phyloP scores from a whole-genome alignment of 2,329 filamentous ascomycete species.

The Epicoccum nigrum region DNA sequence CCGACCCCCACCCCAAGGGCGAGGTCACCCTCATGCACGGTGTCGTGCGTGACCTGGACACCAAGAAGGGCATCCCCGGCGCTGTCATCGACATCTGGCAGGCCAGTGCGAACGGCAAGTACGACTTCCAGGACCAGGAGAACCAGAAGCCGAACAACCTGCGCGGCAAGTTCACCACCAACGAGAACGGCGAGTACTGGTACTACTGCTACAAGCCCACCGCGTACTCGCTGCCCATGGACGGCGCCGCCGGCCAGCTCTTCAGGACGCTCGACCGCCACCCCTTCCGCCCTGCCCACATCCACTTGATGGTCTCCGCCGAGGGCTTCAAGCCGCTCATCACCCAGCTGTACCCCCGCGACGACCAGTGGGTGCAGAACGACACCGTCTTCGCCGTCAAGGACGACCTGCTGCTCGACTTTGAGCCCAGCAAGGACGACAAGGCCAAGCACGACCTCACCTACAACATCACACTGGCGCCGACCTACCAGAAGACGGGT shows the following conservation, averaged over 20 bases:
- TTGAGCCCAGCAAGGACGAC: conserved; percentile 58
- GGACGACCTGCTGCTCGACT: conserved; percentile 64
- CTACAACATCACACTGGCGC: conserved; percentile 66
- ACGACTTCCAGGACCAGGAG: conserved; percentile 76
- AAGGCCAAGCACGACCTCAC: conserved; percentile 65
- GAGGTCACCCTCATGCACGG: conserved; percentile 72
- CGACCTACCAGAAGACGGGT: conserved; percentile 41
- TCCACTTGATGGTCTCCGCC: conserved; percentile 63
- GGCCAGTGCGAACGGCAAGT: conserved; percentile 75
- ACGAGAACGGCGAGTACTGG: conserved; percentile 72
- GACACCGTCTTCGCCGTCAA: conserved; percentile 69
- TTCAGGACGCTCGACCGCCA: conserved; percentile 62
- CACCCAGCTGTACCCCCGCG: conserved; percentile 64
- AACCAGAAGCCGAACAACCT: conserved; percentile 76
- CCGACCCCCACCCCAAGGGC: conserved; percentile 63
- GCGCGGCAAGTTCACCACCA: conserved; percentile 74
- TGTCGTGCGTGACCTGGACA: conserved; percentile 67
- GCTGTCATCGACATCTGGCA: conserved; percentile 82
- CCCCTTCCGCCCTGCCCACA: conserved; percentile 67
- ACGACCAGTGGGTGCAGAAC: conserved; percentile 63
- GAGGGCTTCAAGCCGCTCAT: conserved; percentile 63
- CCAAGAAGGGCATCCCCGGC: conserved; percentile 68
- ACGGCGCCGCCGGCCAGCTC: conserved; percentile 61
- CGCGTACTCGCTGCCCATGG: conserved; percentile 72
- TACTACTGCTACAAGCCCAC: conserved; percentile 79